These are phyloP conservation scores for Selaginella moellendorffii DNA, from an alignment of 75 land plant genomes.

Conservation along the genomic window DNA sequence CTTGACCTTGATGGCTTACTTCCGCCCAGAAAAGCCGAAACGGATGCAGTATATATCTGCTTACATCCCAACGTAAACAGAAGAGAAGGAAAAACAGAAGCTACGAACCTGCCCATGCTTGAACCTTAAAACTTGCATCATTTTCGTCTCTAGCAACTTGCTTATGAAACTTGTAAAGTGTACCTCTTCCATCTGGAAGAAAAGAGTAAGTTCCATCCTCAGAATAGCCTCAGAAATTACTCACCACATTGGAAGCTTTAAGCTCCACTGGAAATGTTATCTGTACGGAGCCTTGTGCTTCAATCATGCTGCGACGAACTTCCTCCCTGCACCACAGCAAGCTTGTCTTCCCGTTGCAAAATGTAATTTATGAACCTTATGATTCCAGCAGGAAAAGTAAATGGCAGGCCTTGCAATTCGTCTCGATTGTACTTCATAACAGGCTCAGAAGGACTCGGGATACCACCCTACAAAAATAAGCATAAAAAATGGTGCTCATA, in stretches of 20 bases:
- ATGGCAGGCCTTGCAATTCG: slow-evolving; percentile 70
- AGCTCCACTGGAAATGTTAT: slow-evolving; percentile 85
- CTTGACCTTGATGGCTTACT: slow-evolving; percentile 77
- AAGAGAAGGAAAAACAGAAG: background rate
- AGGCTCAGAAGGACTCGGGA: slow-evolving; percentile 59
- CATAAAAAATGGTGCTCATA: background rate
- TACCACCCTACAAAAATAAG: slow-evolving; percentile 58
- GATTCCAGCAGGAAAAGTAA: slow-evolving; percentile 58
- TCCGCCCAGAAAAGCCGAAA: slow-evolving; percentile 88
- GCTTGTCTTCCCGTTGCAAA: too few species aligned
- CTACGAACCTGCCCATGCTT: slow-evolving; percentile 84
- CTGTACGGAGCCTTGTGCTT: slow-evolving; percentile 96
- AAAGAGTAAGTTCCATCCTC: background rate
- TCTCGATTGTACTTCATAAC: slow-evolving; percentile 65
- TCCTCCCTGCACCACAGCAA: slow-evolving; percentile 73
- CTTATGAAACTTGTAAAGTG: slow-evolving; percentile 72
- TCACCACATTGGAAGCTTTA: slow-evolving; percentile 66
- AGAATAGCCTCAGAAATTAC: slow-evolving; percentile 1
- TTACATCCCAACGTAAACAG: slow-evolving; percentile 4
- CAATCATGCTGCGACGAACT: slow-evolving; percentile 88
- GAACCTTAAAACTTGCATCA: slow-evolving; percentile 87
- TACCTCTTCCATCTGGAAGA: slow-evolving; percentile 76
- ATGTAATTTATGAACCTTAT: slow-evolving; percentile 29
- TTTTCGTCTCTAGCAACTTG: slow-evolving; percentile 83
- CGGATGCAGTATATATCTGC: slow-evolving; percentile 85